Evolutionary conservation across 371 early-diverging fungal species (phyloP).

Genomic region (Mortierella sp.): DNA sequence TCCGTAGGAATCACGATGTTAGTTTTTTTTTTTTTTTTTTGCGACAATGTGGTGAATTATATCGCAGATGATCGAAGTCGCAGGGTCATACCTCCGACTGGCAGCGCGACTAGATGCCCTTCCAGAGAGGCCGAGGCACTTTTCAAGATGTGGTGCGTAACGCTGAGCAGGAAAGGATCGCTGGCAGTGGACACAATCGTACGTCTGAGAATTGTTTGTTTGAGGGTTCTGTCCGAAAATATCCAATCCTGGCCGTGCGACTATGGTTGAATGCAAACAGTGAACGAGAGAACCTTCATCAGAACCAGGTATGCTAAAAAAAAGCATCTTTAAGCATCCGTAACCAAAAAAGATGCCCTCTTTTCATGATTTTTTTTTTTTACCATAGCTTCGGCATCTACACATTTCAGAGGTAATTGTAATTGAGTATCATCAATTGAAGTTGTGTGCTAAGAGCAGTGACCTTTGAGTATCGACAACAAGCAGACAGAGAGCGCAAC

Average conservation of each 20-base stretch:
- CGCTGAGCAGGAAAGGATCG: conserved; percentile 80
- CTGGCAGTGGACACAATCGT: conserved; percentile 84
- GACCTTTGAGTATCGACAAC: background rate
- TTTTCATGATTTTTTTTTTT: too few relatives aligned
- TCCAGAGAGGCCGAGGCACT: conserved; percentile 88
- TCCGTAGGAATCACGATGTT: too few relatives aligned
- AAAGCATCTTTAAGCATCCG: too few relatives aligned
- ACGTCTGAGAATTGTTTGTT: conserved; percentile 66
- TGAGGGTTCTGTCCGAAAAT: conserved; percentile 78
- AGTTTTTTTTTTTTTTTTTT: too few relatives aligned
- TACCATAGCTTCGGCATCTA: conserved; percentile 66
- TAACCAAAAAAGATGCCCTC: too few relatives aligned
- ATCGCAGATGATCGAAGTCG: too few relatives aligned
- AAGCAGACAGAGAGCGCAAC: background rate
- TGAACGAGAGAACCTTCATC: too few relatives aligned
- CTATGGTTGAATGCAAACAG: conserved; percentile 32
- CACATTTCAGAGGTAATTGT: too few relatives aligned
- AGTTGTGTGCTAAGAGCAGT: too few relatives aligned
- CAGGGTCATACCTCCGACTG: conserved; percentile 68
- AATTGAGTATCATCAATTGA: background rate
- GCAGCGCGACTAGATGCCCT: conserved; percentile 74
- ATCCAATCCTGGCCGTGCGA: conserved; percentile 69
- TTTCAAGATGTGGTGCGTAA: conserved; percentile 91
- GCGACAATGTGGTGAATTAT: too few relatives aligned
- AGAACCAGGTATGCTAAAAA: too few relatives aligned